Percentiles rank a stretch among this genome's conserved stretches.
Evolutionary conservation across 148 eudicot genomes (phyloP).

Genomic region (Simmondsia chinensis): DNA sequence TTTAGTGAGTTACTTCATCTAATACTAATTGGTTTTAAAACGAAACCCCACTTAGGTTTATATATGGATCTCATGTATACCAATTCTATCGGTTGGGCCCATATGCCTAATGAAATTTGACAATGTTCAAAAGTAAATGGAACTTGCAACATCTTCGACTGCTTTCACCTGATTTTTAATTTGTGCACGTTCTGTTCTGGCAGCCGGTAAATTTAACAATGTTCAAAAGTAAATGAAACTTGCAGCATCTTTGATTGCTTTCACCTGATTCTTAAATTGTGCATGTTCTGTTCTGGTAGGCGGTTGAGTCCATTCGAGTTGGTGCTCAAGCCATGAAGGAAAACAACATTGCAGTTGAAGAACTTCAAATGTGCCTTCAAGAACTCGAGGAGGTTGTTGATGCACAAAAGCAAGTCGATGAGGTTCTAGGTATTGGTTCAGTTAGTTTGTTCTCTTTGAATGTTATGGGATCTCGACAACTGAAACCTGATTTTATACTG

Average conservation of each 20-base stretch:
- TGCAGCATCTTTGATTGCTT: neutral
- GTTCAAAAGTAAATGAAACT: neutral
- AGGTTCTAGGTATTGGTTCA: slow-evolving; percentile 51
- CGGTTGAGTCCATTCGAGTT: slow-evolving; percentile 65
- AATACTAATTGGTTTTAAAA: no score
- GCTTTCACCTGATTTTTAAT: neutral
- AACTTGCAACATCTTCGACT: neutral
- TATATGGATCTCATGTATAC: no score
- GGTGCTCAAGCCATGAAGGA: slow-evolving; percentile 65
- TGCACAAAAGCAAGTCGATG: slow-evolving; percentile 41
- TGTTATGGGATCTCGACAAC: neutral
- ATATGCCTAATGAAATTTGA: no score
- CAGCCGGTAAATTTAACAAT: no score
- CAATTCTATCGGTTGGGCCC: no score
- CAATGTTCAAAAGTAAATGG: neutral
- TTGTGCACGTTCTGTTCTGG: neutral
- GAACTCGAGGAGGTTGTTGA: slow-evolving; percentile 59
- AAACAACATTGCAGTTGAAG: slow-evolving; percentile 43
- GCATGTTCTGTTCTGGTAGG: slow-evolving; percentile 26
- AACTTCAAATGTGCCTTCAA: slow-evolving; percentile 52
- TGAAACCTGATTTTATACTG: neutral
- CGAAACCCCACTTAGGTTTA: no score
- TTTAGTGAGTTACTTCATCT: no score
- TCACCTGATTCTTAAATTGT: neutral
- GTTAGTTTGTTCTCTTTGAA: neutral